Percentiles rank a stretch among this genome's conserved stretches.
Evolutionary conservation across 768 basidiomycete species (phyloP).

Genomic region (Pisolithus albus): DNA sequence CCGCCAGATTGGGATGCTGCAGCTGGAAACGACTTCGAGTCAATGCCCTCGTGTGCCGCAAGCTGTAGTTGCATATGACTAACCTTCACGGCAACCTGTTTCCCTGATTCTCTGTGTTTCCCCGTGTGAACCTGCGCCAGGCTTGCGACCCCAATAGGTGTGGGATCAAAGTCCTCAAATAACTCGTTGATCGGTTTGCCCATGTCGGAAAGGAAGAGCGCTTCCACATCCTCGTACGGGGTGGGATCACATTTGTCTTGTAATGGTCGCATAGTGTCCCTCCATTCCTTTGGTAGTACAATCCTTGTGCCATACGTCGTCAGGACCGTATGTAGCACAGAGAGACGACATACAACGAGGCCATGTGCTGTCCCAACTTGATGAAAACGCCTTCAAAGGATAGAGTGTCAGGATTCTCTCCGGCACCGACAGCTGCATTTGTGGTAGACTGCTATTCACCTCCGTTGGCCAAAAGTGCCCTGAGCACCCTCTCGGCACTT

Average conservation of each 20-base stretch:
- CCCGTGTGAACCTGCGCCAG: constrained; percentile 94
- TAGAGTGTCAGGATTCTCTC: not conserved
- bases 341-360: constrained; percentile 44
- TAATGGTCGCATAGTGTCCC: constrained; percentile 47
- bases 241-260: constrained; percentile 96
- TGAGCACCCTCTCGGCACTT: constrained; percentile 72
- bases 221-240: constrained; percentile 66
- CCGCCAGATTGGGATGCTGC: constrained; percentile 90
- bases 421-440: too few relatives aligned
- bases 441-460: constrained; percentile 36
- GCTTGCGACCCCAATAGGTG: constrained; percentile 92
- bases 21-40: constrained; percentile 35
- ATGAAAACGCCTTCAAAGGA: constrained; percentile 63
- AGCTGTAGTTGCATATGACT: constrained; percentile 4
- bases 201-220: constrained; percentile 74
- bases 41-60: not conserved
- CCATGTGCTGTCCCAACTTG: constrained; percentile 86
- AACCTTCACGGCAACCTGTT: constrained; percentile 82
- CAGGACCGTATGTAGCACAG: constrained; percentile 12
- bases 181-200: constrained; percentile 63
- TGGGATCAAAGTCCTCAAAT: constrained; percentile 80
- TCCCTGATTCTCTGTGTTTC: constrained; percentile 60
- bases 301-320: constrained; percentile 25
- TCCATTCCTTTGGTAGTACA: constrained; percentile 62
- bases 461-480: constrained; percentile 85